Base-by-base conservation (phyloP, 495 filamentous ascomycete species). In the Podospora pseudopauciseta region DNA sequence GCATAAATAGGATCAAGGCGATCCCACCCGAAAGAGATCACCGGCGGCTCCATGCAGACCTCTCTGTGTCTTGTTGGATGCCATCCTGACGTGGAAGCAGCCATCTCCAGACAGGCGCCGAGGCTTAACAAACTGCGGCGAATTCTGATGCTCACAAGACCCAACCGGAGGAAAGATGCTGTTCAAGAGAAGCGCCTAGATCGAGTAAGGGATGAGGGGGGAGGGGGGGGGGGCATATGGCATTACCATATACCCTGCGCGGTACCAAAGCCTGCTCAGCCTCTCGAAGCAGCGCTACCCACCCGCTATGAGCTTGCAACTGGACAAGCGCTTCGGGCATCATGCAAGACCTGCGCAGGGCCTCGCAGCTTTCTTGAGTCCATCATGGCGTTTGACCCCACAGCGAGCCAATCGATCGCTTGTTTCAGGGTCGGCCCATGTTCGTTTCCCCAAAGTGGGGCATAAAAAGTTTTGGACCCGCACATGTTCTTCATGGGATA, bases 171-270 rank as follows among this genome's bases (percentile, higher is more conserved):
- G 30, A 32, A 32, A 32, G 30, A 32, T 63, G 60, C 20, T 60
- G 18, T 62, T 9, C 28, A 71, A 60, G 67, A 65, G 55, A 71
- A 65, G 67, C 69, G 69, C 67, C 64, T 16, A 53, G 54, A 60
- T 15, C 26, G 34, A 59, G 61, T 13, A 19, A 66, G 49, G 68
- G 66, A 67, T 20, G 20, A n/a, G 20, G 20, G 20, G 20, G 1
- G 20, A 1, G n/a, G n/a, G n/a, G n/a, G n/a, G 20, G 20, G 20
- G 70, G 72, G 70, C 68, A 70, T 70, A 74, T 68, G 64, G 70
- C 70, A 74, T 72, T 54, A 74, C 58, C 64, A 63, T 66, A 71
- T 67, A 20, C 28, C 63, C 63, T 58, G 66, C 56, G 39, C 39
- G 39, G 39, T 49, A 16, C 39, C 39, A 16, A 16, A 49, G 39